Evolutionary conservation across 2,329 filamentous ascomycete species (phyloP), one percentile per base, ranked within the genome.

Genomic region (Coniella lustricola): DNA sequence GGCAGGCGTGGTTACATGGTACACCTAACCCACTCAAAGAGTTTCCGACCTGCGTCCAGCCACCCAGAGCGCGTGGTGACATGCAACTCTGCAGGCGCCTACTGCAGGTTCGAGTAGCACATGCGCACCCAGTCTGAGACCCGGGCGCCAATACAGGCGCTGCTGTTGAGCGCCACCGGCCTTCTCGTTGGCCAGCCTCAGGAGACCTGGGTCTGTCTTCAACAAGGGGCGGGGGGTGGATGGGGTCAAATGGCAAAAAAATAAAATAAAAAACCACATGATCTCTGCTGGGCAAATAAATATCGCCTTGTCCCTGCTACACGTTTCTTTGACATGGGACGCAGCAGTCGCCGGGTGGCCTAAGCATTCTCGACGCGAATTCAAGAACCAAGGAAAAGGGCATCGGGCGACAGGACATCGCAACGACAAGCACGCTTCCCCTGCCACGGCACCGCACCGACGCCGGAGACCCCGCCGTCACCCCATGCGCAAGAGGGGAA

Each of bases 71-170:
- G 25, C 25, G 10, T 36, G 17, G 44, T 17, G 16, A 25, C 44
- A 38, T 40, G 36, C 35, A 35, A 47, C 42, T 52, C 34, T 35
- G 17, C 37, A 38, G 35, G 42, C 50, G 16, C 25, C 41, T 40
- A 43, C 37, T 52, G 47, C 50, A 49, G 43, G 31, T 42, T 41
- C 46, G 22, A 25, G 20, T 31, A 36, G 33, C 48, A 32, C 38
- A 20, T 46, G 42, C 37, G 25, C 50, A 52, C 42, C 31, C 25
- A 17, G n/a, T 32, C 20, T 38, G 38, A 31, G 32, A 22, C 18
- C 35, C 16, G 50, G 34, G 43, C 50, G 47, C 47, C 50, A 52
- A 52, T 50, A 47, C 41, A 44, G 36, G 44, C 46, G 49, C 44
- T 44, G 21, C 29, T 40, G 18, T 44, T 47, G 29, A 35, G 36